Base-by-base conservation (phyloP, 306 rosid genomes). In the Potentilla sterilis region DNA sequence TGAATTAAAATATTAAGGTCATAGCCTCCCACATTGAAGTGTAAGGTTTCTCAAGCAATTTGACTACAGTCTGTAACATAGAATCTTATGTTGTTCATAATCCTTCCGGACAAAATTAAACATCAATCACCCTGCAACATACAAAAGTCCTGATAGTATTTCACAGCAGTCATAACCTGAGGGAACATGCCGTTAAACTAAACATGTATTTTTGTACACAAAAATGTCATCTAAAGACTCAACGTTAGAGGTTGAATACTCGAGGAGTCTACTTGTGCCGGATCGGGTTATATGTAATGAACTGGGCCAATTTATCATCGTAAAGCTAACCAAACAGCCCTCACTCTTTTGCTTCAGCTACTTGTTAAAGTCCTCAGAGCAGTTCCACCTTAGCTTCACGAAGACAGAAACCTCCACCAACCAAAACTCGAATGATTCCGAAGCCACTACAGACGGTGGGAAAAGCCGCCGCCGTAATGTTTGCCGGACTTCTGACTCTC, bases 401-500 rank as follows among this genome's bases (percentile, higher is more conserved):
- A 0, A 47, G 7, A 14, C 54, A 7, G 32, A 55, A 68, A 32
- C 7, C 7, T 32, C 54, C 57, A 35, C 19, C 49, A 61, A 34
- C 19, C 47, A 34, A 55, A 46, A 42, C 64, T 22, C 16, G 69
- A 11, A 89, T 90, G 98, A 82, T 83, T 55, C 85, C 82, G 28
- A 76, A 70, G 81, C 87, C 86, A 58, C 62, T 82, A 62, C 86
- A 78, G 59, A 77, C 87, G 11, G 57, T 87, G 77, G 71, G 78
- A 75, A 70, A 69, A 4, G 90, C 87, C 7, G 83, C 89, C 41
- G 86, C 77, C 24, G 82, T 87, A 40, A 82, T 95, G 63, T 65
- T 87, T 6, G 92, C 92, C 14, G 98, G 97, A 72, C 19, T 89
- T 67, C 41, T 75, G 64, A 81, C 97, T 16, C 76, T 95, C 42